Conservation (phyloP, 139 green algal genomes). For the Picochlorum sp. region DNA sequence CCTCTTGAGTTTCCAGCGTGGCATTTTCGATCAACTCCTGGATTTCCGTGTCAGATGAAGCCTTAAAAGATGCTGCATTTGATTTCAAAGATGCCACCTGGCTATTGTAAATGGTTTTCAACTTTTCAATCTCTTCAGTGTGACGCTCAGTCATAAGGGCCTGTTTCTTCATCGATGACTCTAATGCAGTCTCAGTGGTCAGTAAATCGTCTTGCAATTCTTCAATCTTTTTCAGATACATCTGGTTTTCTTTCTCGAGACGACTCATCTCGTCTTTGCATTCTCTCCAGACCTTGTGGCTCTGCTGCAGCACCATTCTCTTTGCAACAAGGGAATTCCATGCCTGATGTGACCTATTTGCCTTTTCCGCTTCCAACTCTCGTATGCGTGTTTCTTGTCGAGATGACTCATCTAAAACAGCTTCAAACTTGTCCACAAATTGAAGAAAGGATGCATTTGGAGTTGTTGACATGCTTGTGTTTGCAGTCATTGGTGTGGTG, state of each 20-base stretch:
- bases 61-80: too few species aligned
- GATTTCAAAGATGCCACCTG: too few species aligned
- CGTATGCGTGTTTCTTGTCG: background rate
- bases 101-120: too few species aligned
- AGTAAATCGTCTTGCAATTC: conserved; percentile 1
- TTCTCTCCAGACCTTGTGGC: background rate
- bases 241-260: background rate
- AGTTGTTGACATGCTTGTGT: background rate
- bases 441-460: background rate
- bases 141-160: too few species aligned
- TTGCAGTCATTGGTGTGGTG: too few species aligned
- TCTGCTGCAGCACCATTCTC: background rate
- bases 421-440: conserved; percentile 1
- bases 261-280: background rate
- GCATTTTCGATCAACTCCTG: background rate
- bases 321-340: background rate
- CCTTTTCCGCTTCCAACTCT: background rate
- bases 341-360: background rate
- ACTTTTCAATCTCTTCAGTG: too few species aligned
- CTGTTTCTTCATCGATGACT: too few species aligned
- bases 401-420: background rate
- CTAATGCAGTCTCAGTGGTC: background rate
- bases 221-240: background rate
- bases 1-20: background rate
- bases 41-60: too few species aligned